Evolutionary conservation across 1,284 basidiomycete genomes (phyloP).

Genomic region (Rhodotorula sp.): DNA sequence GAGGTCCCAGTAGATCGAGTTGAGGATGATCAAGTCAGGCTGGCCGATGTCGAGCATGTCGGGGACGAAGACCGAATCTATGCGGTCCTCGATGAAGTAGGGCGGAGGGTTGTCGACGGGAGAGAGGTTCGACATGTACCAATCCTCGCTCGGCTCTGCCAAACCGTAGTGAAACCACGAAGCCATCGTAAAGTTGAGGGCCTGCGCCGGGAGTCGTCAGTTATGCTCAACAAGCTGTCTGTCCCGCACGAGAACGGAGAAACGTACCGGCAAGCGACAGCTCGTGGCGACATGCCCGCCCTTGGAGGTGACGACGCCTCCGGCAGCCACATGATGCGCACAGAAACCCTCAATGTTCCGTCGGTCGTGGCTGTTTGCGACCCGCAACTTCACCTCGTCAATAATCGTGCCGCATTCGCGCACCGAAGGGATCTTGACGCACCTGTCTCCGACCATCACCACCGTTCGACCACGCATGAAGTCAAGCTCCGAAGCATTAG

Average conservation of each 20-base stretch:
- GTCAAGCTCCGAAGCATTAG: not conserved
- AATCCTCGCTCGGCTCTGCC: not conserved
- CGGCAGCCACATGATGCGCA: not conserved
- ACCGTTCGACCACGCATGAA: not conserved
- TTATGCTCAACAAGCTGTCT: too few species aligned
- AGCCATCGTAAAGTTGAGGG: not conserved
- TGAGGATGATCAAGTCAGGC: conserved; percentile 3
- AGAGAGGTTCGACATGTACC: not conserved
- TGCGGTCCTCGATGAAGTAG: not conserved
- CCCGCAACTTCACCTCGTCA: not conserved
- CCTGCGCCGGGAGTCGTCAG: not conserved
- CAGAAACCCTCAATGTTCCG: not conserved
- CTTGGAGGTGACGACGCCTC: not conserved
- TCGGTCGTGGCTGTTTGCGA: not conserved
- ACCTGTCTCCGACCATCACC: not conserved
- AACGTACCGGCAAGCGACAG: not conserved
- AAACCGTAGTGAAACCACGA: conserved; percentile 2
- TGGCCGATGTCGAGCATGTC: not conserved
- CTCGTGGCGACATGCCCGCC: not conserved
- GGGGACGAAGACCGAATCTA: not conserved
- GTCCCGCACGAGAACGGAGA: not conserved
- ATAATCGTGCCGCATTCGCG: not conserved
- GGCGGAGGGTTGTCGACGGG: not conserved
- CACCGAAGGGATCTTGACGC: not conserved
- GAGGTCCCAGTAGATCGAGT: conserved; percentile 10